Evolutionary conservation across 2,329 filamentous ascomycete species (phyloP).

Genomic region (Pleurostoma richardsiae): DNA sequence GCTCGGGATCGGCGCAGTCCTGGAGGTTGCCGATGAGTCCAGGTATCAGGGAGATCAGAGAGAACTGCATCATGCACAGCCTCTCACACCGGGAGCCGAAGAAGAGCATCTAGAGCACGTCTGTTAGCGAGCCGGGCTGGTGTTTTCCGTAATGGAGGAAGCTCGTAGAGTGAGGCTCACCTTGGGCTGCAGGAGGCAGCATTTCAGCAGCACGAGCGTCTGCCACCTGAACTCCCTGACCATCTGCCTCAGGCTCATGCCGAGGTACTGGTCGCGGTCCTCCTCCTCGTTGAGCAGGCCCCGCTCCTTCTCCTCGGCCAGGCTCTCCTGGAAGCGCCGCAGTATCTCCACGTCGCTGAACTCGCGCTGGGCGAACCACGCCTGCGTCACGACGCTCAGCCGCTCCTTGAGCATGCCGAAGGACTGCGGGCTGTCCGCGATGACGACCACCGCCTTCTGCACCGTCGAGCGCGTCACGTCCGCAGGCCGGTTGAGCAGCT

Average conservation of each 20-base stretch:
- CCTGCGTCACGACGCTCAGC: conserved; percentile 82
- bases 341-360: conserved; percentile 91
- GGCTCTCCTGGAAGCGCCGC: conserved; percentile 82
- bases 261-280: conserved; percentile 81
- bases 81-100: conserved; percentile 95
- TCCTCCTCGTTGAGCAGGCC: conserved; percentile 58
- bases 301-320: conserved; percentile 61
- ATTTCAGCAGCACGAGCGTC: conserved; percentile 90
- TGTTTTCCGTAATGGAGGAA: too few species aligned
- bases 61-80: conserved; percentile 98
- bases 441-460: conserved; percentile 95
- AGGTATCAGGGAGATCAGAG: conserved; percentile 89
- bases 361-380: conserved; percentile 94
- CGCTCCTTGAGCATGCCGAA: conserved; percentile 90
- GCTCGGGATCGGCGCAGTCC: conserved; percentile 90
- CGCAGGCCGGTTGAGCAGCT: conserved; percentile 70
- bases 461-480: conserved; percentile 97
- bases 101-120: conserved; percentile 75
- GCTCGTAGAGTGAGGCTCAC: conserved; percentile 35
- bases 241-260: conserved; percentile 82
- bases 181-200: conserved; percentile 89
- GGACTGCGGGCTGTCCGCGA: conserved; percentile 83
- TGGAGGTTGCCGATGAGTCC: conserved; percentile 87
- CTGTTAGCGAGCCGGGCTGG: too few species aligned
- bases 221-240: conserved; percentile 94